phyloP scores from a whole-genome alignment of 2,329 filamentous ascomycete genomes.

The Claviceps monticola region DNA sequence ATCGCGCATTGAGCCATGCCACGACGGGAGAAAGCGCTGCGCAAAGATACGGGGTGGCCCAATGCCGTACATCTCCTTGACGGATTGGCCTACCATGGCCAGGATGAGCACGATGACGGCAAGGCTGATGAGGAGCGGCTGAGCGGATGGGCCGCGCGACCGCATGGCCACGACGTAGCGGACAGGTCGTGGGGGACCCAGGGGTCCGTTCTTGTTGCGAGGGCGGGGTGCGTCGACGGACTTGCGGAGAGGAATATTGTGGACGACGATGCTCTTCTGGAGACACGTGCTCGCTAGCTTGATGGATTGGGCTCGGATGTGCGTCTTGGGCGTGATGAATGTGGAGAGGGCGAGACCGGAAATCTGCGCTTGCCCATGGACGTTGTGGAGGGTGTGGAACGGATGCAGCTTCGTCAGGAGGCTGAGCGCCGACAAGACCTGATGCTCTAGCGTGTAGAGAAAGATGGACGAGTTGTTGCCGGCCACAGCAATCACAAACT shows the following conservation, averaged over 20 bases:
- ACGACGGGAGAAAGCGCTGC: slow-evolving; percentile 38
- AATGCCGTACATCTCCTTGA: slow-evolving; percentile 49
- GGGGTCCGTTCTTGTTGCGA: slow-evolving; percentile 22
- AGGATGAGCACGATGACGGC: slow-evolving; percentile 45
- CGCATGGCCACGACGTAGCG: slow-evolving; percentile 58
- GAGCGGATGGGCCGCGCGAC: slow-evolving; percentile 36
- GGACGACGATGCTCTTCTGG: slow-evolving; percentile 64
- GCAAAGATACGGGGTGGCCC: slow-evolving; percentile 42
- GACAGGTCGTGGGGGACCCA: slow-evolving; percentile 35
- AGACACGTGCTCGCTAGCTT: slow-evolving; percentile 73
- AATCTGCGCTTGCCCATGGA: slow-evolving; percentile 41
- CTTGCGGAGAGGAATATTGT: slow-evolving; percentile 57
- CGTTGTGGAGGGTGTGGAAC: slow-evolving; percentile 37
- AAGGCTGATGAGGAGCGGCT: slow-evolving; percentile 37
- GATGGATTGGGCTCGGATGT: slow-evolving; percentile 29
- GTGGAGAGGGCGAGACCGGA: slow-evolving; percentile 45
- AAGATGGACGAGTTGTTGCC: slow-evolving; percentile 68
- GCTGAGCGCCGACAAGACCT: slow-evolving; percentile 29
- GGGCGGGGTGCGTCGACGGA: slow-evolving; percentile 21
- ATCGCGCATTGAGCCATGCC: slow-evolving; percentile 19
- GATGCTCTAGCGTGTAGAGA: slow-evolving; percentile 64
- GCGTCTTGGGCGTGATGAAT: slow-evolving; percentile 39
- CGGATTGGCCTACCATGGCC: slow-evolving; percentile 45
- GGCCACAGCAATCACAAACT: slow-evolving; percentile 70
- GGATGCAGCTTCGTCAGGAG: slow-evolving; percentile 38